These are phyloP conservation scores for Heliamphora exappendiculata DNA, from an alignment of 148 eudicot species.

Conservation along the genomic window DNA sequence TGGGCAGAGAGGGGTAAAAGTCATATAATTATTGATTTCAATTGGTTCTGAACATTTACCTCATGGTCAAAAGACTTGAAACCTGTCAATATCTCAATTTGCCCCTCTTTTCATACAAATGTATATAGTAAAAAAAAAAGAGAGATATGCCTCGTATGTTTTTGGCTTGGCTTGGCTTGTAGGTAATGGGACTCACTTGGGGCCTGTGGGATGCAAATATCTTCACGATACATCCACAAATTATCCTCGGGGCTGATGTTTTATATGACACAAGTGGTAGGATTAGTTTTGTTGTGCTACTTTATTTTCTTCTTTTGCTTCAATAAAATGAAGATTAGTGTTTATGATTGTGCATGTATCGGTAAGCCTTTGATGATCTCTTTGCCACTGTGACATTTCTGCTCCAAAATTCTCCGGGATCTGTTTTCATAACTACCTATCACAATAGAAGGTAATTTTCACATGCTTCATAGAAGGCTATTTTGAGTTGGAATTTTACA, in stretches of 20 bases:
- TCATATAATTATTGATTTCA: background rate
- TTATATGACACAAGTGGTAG: conserved; percentile 74
- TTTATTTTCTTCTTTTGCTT: background rate
- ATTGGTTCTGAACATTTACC: conserved; percentile 1
- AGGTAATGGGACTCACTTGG: conserved; percentile 88
- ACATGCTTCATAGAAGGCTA: background rate
- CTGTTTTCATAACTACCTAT: conserved; percentile 83
- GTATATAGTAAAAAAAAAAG: background rate
- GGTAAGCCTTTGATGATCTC: conserved; percentile 78
- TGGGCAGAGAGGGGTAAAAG: background rate
- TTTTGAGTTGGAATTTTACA: background rate
- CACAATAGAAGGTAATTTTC: conserved; percentile 73
- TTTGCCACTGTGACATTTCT: conserved; percentile 86
- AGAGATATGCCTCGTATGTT: background rate
- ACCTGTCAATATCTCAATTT: background rate
- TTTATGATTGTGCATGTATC: conserved; percentile 10
- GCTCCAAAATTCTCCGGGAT: conserved; percentile 62
- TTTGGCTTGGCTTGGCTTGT: conserved; percentile 11
- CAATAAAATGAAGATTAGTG: conserved; percentile 9
- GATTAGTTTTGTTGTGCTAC: background rate
- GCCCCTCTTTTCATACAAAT: conserved; percentile 9
- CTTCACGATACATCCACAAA: conserved; percentile 51
- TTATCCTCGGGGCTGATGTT: conserved; percentile 95
- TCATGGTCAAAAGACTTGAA: background rate
- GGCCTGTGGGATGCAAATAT: conserved; percentile 74